phyloP scores from a whole-genome alignment of 1,284 basidiomycete genomes.

The Ceratobasidium sp. region DNA sequence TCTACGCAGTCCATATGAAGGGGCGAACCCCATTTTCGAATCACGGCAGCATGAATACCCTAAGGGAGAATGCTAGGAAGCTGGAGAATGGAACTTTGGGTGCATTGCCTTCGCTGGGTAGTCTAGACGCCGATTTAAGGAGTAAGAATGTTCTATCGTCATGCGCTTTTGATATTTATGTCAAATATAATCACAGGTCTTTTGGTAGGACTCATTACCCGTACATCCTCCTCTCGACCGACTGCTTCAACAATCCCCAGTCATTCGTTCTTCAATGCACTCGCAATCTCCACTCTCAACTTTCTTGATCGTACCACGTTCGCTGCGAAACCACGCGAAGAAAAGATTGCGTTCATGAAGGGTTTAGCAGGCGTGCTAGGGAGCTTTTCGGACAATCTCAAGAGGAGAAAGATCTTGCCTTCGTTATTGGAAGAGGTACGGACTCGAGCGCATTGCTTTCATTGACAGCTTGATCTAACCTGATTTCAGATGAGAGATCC shows the following conservation, averaged over 20 bases:
- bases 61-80: constrained; percentile 82
- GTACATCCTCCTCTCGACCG: constrained; percentile 75
- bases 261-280: constrained; percentile 91
- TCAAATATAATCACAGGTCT: constrained; percentile 62
- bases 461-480: background rate
- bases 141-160: constrained; percentile 52
- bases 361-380: constrained; percentile 84
- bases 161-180: constrained; percentile 12
- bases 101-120: constrained; percentile 58
- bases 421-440: constrained; percentile 90
- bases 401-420: constrained; percentile 91
- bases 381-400: constrained; percentile 86
- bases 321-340: constrained; percentile 91
- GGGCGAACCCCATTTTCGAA: constrained; percentile 78
- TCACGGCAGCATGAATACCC: constrained; percentile 78
- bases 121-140: constrained; percentile 74
- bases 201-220: constrained; percentile 78
- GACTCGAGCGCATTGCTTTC: constrained; percentile 19
- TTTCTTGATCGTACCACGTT: constrained; percentile 97
- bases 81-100: constrained; percentile 48
- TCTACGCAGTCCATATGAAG: constrained; percentile 90
- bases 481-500: constrained; percentile 85
- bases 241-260: constrained; percentile 80
- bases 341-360: constrained; percentile 96
- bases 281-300: constrained; percentile 96